Base-by-base conservation (phyloP, 495 filamentous ascomycete species). In the Penicillium taxi region DNA sequence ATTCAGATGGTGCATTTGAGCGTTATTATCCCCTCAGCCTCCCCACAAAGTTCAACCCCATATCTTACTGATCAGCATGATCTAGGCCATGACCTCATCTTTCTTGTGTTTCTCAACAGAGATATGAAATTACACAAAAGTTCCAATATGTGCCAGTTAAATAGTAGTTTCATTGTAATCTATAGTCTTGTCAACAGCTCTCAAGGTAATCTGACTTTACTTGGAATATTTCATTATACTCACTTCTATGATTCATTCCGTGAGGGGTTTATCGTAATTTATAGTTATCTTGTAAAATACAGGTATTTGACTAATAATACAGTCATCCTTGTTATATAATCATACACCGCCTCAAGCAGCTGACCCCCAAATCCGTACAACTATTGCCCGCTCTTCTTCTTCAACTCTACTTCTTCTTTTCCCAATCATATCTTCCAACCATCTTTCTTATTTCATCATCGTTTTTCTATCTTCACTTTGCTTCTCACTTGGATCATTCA, bases 1-100 rank as follows among this genome's bases (percentile, higher is more conserved):
- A 46, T 36, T 49, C 34, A 44, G 48, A 56, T n/a, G n/a, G n/a
- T 61, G 63, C 63, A 65, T 63, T 58, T 65, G 54, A 65, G 61
- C 63, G 61, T 56, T 52, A n/a, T 47, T 46, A 24, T 38, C 45
- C 35, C 35, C 11, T 43, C 48, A 52, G 55, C 30, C 23, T 53
- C 42, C 39, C 48, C 45, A 39, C 41, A 26, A 39, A 37, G 30
- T 36, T 29, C 37, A 26, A 38, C 37, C 39, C 39, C 43, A 46
- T 39, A 32, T 36, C 27, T 39, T 26, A 26, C 26, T 22, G 22
- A 29, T 40, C 45, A 40, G 38, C 45, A 39, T 50, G 45, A 38
- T 42, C 40, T 38, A 29, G 28, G 37, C 37, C 27, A 50, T 46
- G 47, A 50, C 44, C 36, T 43, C 40, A 43, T 40, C 18, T 25